These are phyloP conservation scores for Epichloe hybrida DNA, from an alignment of 2,329 filamentous ascomycete genomes.

Conservation along the genomic window DNA sequence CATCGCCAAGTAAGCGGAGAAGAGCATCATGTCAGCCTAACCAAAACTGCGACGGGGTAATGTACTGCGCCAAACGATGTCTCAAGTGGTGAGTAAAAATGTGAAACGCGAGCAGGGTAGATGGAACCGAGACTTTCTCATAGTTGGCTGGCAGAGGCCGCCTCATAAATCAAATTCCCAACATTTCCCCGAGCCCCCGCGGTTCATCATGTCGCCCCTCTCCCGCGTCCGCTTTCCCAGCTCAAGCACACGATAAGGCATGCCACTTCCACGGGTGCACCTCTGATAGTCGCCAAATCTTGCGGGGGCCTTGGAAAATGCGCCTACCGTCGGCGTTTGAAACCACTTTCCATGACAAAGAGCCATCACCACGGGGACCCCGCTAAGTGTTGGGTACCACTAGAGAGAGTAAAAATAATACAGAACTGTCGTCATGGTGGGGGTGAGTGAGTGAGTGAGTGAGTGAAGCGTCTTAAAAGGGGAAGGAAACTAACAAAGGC, in stretches of 20 bases:
- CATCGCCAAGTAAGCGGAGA: background rate
- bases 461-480: background rate
- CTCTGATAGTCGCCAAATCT: background rate
- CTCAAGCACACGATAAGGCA: background rate
- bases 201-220: background rate
- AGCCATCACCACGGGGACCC: background rate
- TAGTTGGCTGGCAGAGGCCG: background rate
- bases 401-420: background rate
- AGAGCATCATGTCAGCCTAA: background rate
- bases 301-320: background rate
- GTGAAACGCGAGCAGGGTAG: background rate
- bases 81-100: background rate
- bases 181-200: background rate
- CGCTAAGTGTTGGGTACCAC: background rate
- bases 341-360: background rate
- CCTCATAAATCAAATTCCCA: background rate
- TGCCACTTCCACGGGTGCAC: background rate
- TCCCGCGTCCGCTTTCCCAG: background rate
- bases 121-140: background rate
- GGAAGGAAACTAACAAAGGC: slow-evolving; percentile 2
- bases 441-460: background rate
- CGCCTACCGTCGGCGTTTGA: background rate
- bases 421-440: background rate
- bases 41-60: no score
- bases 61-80: background rate